These are phyloP conservation scores for Carex myosuroides DNA, from an alignment of 176 grass and related monocot genomes.

Conservation along the genomic window DNA sequence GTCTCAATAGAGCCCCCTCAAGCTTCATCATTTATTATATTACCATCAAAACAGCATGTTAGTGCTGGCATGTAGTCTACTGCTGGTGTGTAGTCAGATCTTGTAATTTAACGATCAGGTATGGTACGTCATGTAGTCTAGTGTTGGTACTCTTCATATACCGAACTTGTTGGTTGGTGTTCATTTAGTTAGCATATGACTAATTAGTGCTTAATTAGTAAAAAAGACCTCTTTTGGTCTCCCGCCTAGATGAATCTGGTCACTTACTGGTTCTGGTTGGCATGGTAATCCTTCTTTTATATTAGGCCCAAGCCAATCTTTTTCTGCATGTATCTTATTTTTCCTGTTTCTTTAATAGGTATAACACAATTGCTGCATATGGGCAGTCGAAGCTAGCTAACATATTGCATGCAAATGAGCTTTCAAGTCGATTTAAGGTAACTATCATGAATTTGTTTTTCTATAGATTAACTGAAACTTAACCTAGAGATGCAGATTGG, in stretches of 20 bases:
- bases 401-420: slow-evolving; percentile 89
- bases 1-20: background rate
- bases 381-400: slow-evolving; percentile 88
- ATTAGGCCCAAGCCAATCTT: background rate
- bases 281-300: background rate
- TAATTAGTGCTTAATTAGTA: background rate
- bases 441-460: background rate
- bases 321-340: slow-evolving; percentile 10
- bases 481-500: background rate
- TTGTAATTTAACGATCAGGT: background rate
- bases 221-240: background rate
- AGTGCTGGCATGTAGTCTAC: background rate
- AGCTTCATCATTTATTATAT: background rate
- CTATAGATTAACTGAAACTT: background rate
- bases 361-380: slow-evolving; percentile 59
- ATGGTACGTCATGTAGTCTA: background rate
- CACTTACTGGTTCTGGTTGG: background rate
- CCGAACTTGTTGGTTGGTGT: background rate
- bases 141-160: background rate
- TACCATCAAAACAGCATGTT: background rate
- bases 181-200: background rate
- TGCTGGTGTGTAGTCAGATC: background rate
- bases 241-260: background rate
- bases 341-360: slow-evolving; percentile 45
- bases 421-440: slow-evolving; percentile 74